Evolutionary conservation across 1,284 basidiomycete genomes (phyloP), one percentile per base, ranked within the genome.

Genomic region (Entoloma clypeatum): DNA sequence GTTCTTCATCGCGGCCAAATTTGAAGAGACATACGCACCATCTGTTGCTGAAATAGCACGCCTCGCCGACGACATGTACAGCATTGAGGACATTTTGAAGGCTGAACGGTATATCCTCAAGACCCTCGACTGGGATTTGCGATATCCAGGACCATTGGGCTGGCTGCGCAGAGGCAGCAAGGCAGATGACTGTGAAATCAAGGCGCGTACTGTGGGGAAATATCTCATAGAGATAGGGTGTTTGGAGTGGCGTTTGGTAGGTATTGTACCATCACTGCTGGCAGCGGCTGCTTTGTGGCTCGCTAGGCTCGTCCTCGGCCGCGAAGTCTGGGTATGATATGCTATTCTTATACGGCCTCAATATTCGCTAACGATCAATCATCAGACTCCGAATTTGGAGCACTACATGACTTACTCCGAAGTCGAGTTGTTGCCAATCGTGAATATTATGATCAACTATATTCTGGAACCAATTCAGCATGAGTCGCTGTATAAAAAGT

Each of bases 101-200:
- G 92, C 93, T 3, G 93, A 97, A 65, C 77, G 85, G 39, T 95
- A 96, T 59, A 79, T 97, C 43, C 72, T 96, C 40, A 85, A 87
- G 59, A 88, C 89, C 7, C 72, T 96, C 41, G 78, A 86, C 36
- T 97, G 88, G 74, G 86, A 93, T 61, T 60, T 96, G 47, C 83
- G 81, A 49, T 92, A 85, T 60, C 90, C 93, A 26, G 93, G 91
- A 56, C 92, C 92, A 1, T 86, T 96, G 65, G 85, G 92, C 59
- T 97, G 91, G 71, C 71, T 96, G 35, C 74, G 92, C 19, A 44
- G 93, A 34, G 84, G 93, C 46, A 93, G 90, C 65, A 99, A 98
- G 65, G 96, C 95, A 3, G 96, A 99, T 57, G 86, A 90, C 46
- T 98, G 95, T 63, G 90, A 97, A 58, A 81, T 92, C 40, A 86